phyloP scores from a whole-genome alignment of 163 green algal genomes.

The Dunaliella salina region DNA sequence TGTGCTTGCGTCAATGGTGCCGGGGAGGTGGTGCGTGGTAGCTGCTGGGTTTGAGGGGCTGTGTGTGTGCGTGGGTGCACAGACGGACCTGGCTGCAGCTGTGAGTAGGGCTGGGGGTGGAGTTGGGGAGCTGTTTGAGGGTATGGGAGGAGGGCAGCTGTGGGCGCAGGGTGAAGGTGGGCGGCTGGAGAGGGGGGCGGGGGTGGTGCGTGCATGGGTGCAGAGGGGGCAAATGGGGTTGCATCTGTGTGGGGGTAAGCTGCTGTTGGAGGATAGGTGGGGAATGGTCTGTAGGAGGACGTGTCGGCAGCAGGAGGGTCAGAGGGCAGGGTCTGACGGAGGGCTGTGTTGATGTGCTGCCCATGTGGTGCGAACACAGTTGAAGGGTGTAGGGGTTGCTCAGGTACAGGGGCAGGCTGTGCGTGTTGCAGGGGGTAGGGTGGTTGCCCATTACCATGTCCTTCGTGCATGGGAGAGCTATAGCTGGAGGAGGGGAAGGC shows the following conservation, averaged over 20 bases:
- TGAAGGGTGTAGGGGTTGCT: background rate
- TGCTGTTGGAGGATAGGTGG: background rate
- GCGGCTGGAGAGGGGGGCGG: background rate
- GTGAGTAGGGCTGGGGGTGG: background rate
- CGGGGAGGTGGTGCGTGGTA: no score
- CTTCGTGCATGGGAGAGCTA: background rate
- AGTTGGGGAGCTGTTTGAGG: background rate
- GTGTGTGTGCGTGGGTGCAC: background rate
- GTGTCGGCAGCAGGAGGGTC: no score
- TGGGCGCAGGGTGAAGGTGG: background rate
- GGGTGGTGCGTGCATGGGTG: background rate
- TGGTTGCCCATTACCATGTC: background rate
- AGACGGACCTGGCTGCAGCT: background rate
- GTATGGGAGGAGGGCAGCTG: background rate
- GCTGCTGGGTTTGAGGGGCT: background rate
- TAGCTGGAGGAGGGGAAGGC: background rate
- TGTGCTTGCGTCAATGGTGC: no score
- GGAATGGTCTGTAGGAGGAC: background rate
- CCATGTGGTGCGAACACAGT: background rate
- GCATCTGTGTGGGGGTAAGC: background rate
- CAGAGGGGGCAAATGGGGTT: background rate
- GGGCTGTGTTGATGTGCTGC: background rate
- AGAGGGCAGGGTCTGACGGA: background rate
- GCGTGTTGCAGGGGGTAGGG: background rate
- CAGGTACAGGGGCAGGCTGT: no score